A percentile compares a stretch with the other conserved stretches of the same genome.
Conservation (phyloP, 352 stramenopile genomes). For the Pythium vanterpoolii region DNA sequence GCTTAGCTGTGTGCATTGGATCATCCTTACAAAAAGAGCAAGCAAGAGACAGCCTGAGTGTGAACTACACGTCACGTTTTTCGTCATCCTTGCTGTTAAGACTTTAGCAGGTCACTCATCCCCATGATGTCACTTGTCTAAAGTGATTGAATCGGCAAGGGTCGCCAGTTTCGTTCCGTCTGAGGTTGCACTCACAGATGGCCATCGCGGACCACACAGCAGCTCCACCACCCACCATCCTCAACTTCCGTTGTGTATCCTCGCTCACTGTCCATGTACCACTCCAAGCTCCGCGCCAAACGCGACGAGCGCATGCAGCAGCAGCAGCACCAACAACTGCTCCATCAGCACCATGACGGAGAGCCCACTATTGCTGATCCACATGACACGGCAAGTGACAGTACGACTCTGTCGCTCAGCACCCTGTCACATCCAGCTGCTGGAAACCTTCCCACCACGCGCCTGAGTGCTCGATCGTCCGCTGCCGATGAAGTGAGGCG, state of each 20-base stretch:
- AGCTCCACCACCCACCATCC: neutral
- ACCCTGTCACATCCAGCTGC: neutral
- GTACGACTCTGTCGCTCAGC: neutral
- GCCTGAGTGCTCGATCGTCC: conserved; percentile 3
- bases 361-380: neutral
- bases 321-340: conserved; percentile 6
- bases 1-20: too few species aligned
- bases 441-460: neutral
- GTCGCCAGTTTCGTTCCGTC: too few species aligned
- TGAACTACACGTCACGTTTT: too few species aligned
- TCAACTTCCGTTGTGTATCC: too few species aligned
- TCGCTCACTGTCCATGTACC: conserved; percentile 22
- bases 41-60: too few species aligned
- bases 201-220: neutral
- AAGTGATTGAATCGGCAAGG: too few species aligned
- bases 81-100: too few species aligned
- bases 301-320: conserved; percentile 45
- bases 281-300: conserved; percentile 60
- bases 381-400: neutral
- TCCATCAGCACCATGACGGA: neutral
- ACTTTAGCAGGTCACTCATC: too few species aligned
- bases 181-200: too few species aligned
- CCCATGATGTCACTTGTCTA: too few species aligned
- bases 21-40: too few species aligned
- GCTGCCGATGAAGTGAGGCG: conserved; percentile 28